phyloP scores from a whole-genome alignment of 768 basidiomycete species.

The Russula griseocarnosa region DNA sequence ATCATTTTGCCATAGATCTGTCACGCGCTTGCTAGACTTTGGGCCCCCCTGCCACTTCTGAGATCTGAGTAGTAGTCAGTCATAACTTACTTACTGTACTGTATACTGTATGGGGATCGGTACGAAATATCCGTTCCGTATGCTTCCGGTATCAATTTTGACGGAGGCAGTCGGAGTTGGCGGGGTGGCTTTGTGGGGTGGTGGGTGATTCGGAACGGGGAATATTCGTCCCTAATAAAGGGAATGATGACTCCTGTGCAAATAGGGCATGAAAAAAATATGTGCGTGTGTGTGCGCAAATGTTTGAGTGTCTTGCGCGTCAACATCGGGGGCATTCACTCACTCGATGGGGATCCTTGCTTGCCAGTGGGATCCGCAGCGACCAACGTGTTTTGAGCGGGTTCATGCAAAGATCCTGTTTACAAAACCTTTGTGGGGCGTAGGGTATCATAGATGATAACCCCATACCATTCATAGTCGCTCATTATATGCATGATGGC shows the following conservation, averaged over 20 bases:
- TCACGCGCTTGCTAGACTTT: too few species aligned
- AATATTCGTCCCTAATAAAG: background rate
- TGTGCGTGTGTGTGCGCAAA: background rate
- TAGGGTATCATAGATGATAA: too few species aligned
- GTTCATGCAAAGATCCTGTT: too few species aligned
- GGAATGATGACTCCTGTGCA: background rate
- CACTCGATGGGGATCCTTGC: constrained; percentile 18
- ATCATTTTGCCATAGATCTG: too few species aligned
- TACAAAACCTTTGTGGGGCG: too few species aligned
- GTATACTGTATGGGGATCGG: too few species aligned
- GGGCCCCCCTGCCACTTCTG: too few species aligned
- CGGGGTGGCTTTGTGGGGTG: too few species aligned
- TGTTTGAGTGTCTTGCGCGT: background rate
- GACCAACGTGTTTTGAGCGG: constrained; percentile 86
- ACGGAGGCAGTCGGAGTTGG: background rate
- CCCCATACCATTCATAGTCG: background rate
- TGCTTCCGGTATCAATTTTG: background rate
- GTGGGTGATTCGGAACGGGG: background rate
- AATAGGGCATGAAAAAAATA: background rate
- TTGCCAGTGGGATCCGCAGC: constrained; percentile 59
- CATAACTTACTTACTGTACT: too few species aligned
- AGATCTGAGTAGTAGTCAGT: too few species aligned
- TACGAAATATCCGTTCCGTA: background rate
- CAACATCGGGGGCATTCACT: background rate
- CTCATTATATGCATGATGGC: background rate